Conservation (phyloP, 257 asterid genomes). For the Ilex aquifolium region DNA sequence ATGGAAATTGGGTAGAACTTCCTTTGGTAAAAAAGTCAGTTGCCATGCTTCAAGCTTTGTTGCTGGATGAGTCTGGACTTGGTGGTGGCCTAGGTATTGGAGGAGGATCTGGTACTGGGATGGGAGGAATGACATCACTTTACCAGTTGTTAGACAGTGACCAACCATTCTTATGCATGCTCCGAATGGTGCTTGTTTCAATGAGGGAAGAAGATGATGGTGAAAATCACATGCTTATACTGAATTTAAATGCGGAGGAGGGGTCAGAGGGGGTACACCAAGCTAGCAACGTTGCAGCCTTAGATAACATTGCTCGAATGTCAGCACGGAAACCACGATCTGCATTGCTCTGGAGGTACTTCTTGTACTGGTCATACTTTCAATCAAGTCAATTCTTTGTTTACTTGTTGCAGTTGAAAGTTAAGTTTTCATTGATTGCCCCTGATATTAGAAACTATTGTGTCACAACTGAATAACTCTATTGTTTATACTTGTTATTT, state of each 20-base stretch:
- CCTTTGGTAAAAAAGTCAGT: conserved; percentile 86
- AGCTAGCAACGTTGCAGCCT: conserved; percentile 34
- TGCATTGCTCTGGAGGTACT: conserved; percentile 94
- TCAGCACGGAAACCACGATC: conserved; percentile 83
- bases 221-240: conserved; percentile 58
- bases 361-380: conserved; percentile 9
- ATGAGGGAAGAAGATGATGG: conserved; percentile 95
- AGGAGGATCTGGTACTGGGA: conserved; percentile 99
- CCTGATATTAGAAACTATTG: too few relatives aligned
- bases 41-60: conserved; percentile 88
- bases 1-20: conserved; percentile 92
- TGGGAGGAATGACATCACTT: conserved; percentile 97
- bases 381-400: neutral
- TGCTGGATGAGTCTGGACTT: conserved; percentile 89
- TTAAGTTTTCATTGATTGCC: too few relatives aligned
- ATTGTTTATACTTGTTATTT: too few relatives aligned
- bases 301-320: conserved; percentile 51
- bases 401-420: too few relatives aligned
- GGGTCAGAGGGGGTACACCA: conserved; percentile 39
- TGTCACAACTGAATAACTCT: too few relatives aligned
- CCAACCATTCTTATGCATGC: conserved; percentile 97
- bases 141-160: conserved; percentile 96
- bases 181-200: conserved; percentile 93
- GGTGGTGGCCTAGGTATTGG: conserved; percentile 99
- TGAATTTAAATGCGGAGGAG: conserved; percentile 50